Conservation (phyloP, 2,329 filamentous ascomycete genomes). For the Venturia pyrina region DNA sequence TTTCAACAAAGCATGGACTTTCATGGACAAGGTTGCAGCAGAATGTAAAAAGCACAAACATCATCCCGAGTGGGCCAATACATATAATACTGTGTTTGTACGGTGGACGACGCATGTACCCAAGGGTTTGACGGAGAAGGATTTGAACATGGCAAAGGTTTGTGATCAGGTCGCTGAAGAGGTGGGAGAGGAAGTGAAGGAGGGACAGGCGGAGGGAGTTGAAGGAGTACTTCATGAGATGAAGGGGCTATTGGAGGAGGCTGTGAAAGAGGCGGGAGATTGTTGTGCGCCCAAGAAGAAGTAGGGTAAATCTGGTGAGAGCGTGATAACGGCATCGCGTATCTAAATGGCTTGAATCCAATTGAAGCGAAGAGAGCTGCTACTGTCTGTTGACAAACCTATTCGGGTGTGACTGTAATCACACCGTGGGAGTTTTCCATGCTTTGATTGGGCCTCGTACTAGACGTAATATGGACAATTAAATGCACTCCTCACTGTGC, state of each 20-base stretch:
- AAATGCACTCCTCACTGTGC: no score
- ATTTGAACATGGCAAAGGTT: slow-evolving; percentile 12
- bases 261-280: slow-evolving; percentile 10
- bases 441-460: background rate
- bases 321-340: background rate
- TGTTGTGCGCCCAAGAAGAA: slow-evolving; percentile 13
- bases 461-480: no score
- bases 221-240: background rate
- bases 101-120: slow-evolving; percentile 14
- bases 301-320: background rate
- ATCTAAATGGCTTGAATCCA: no score
- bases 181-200: slow-evolving; percentile 5
- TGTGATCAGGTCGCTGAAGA: slow-evolving; percentile 11
- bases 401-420: no score
- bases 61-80: slow-evolving; percentile 15
- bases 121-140: slow-evolving; percentile 10
- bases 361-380: no score
- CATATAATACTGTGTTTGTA: slow-evolving; percentile 13
- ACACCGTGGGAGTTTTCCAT: background rate
- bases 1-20: slow-evolving; percentile 14
- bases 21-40: slow-evolving; percentile 13
- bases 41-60: slow-evolving; percentile 7
- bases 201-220: background rate
- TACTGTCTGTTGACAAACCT: no score
- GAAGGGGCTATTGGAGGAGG: slow-evolving; percentile 2